Conservation (phyloP, 106 monocot genomes). For the Dendrobium huoshanense region DNA sequence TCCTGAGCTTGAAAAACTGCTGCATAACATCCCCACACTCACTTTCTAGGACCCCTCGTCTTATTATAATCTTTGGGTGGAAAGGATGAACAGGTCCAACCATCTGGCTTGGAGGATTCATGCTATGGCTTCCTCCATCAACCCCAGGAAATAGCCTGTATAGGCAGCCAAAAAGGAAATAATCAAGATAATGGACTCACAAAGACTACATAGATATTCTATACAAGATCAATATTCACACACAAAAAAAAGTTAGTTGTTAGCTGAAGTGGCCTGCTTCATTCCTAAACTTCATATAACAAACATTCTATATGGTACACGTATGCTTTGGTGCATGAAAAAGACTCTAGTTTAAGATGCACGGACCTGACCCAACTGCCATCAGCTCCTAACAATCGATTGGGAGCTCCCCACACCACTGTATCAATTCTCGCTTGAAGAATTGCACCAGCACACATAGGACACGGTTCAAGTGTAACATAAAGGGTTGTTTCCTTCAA, state of each 20-base stretch:
- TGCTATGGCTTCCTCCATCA: slow-evolving; percentile 30
- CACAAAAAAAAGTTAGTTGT: background rate
- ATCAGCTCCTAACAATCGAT: slow-evolving; percentile 93
- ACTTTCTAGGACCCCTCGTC: slow-evolving; percentile 59
- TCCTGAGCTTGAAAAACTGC: slow-evolving; percentile 79
- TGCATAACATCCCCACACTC: slow-evolving; percentile 87
- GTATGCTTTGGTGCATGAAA: background rate
- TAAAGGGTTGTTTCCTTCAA: slow-evolving; percentile 84
- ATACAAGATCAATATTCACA: background rate
- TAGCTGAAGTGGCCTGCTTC: background rate
- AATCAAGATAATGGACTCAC: background rate
- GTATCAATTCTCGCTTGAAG: slow-evolving; percentile 87
- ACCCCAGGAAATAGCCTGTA: slow-evolving; percentile 70
- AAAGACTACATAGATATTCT: background rate
- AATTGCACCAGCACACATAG: slow-evolving; percentile 98
- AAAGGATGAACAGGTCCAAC: slow-evolving; percentile 86
- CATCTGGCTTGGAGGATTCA: slow-evolving; percentile 17
- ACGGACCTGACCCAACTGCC: slow-evolving; percentile 90
- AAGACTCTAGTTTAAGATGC: background rate
- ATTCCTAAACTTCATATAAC: background rate
- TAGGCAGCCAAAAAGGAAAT: background rate
- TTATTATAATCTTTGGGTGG: slow-evolving; percentile 73
- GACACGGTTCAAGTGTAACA: slow-evolving; percentile 92
- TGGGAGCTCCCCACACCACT: slow-evolving; percentile 97
- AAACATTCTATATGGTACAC: no score